A percentile compares a stretch with the other conserved stretches of the same genome.
Conservation (phyloP, 139 green algal species). For the Prasinococcaceae sp. region DNA sequence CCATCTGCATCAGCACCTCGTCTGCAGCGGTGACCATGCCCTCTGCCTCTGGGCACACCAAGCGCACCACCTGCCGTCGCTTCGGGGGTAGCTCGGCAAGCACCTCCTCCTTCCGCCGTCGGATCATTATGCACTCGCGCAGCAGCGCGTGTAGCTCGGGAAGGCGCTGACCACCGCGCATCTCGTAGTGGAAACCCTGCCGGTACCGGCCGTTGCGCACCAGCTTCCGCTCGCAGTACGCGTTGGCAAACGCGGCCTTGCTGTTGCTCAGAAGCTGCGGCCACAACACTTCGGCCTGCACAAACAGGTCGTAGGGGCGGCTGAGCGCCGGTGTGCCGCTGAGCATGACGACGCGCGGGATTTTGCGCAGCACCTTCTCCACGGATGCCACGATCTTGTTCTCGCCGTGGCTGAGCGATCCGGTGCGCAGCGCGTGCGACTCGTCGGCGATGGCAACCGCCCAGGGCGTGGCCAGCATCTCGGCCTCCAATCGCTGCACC, state of each 20-base stretch:
- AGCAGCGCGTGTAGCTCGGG: slow-evolving; percentile 81
- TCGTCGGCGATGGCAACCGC: slow-evolving; percentile 68
- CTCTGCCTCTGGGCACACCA: slow-evolving; percentile 24
- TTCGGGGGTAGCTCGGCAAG: slow-evolving; percentile 76
- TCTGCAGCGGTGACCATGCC: background rate
- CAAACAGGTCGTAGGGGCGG: slow-evolving; percentile 26
- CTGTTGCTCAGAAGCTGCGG: slow-evolving; percentile 54
- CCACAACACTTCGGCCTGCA: slow-evolving; percentile 56
- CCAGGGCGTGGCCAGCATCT: slow-evolving; percentile 28
- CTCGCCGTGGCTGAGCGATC: slow-evolving; percentile 32
- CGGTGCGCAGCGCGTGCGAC: slow-evolving; percentile 62
- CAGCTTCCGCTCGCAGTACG: slow-evolving; percentile 34
- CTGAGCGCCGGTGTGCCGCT: slow-evolving; percentile 73
- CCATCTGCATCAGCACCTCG: background rate
- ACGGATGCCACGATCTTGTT: slow-evolving; percentile 10
- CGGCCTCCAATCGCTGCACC: slow-evolving; percentile 41
- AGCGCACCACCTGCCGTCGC: slow-evolving; percentile 57
- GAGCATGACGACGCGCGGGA: slow-evolving; percentile 52
- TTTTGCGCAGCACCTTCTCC: slow-evolving; percentile 29
- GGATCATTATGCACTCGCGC: slow-evolving; percentile 45
- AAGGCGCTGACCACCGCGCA: slow-evolving; percentile 36
- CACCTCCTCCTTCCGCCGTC: slow-evolving; percentile 81
- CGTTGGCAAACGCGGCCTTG: slow-evolving; percentile 55
- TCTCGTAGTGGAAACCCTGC: slow-evolving; percentile 26
- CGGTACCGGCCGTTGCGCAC: background rate